A percentile compares a stretch with the other conserved stretches of the same genome.
Evolutionary conservation across 257 asterid species (phyloP).

Genomic region (Rhazya stricta): DNA sequence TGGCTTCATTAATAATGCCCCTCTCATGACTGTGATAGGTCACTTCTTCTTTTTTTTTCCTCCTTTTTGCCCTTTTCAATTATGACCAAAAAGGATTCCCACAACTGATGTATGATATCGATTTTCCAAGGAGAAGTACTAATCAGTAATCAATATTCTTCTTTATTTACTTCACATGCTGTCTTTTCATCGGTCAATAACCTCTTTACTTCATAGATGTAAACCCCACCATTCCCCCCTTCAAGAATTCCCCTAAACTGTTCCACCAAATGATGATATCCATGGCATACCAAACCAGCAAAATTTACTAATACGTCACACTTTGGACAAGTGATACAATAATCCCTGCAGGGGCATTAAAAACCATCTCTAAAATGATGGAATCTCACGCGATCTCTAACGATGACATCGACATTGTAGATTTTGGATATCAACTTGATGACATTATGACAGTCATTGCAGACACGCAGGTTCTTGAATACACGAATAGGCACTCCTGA

Average conservation of each 20-base stretch:
- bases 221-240: no score
- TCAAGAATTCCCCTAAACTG: not conserved
- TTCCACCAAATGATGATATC: not conserved
- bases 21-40: not conserved
- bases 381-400: constrained; percentile 76
- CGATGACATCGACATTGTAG: constrained; percentile 47
- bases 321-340: constrained; percentile 27
- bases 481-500: constrained; percentile 49
- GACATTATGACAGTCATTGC: constrained; percentile 61
- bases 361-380: constrained; percentile 56
- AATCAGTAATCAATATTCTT: not conserved
- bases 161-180: not conserved
- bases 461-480: constrained; percentile 61
- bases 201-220: no score
- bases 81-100: not conserved
- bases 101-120: not conserved
- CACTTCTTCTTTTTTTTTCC: not conserved
- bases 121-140: not conserved
- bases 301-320: not conserved
- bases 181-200: not conserved
- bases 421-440: constrained; percentile 43
- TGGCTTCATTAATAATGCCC: not conserved
- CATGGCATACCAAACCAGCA: not conserved
- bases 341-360: constrained; percentile 73
- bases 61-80: constrained; percentile 3